These are phyloP conservation scores for Glarea lozoyensis DNA, from an alignment of 495 filamentous ascomycete species.

Conservation along the genomic window DNA sequence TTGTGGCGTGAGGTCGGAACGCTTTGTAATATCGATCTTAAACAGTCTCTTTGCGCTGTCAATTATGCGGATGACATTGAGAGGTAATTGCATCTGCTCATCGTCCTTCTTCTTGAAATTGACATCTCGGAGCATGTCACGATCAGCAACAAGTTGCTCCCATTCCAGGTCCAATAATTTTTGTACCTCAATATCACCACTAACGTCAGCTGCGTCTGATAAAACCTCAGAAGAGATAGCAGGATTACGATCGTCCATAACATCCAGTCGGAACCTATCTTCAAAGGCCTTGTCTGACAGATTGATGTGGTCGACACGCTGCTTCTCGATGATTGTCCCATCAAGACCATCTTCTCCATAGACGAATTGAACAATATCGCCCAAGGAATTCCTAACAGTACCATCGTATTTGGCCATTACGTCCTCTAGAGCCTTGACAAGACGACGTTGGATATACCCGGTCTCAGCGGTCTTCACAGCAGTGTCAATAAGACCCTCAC, in stretches of 20 bases:
- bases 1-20: slow-evolving; percentile 84
- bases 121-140: slow-evolving; percentile 62
- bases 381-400: slow-evolving; percentile 92
- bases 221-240: slow-evolving; percentile 65
- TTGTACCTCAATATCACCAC: slow-evolving; percentile 78
- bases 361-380: slow-evolving; percentile 94
- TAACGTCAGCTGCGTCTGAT: slow-evolving; percentile 80
- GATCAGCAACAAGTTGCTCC: slow-evolving; percentile 65
- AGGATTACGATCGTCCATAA: slow-evolving; percentile 65
- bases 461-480: slow-evolving; percentile 99
- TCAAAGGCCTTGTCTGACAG: slow-evolving; percentile 66
- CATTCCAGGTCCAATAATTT: slow-evolving; percentile 81
- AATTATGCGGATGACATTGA: slow-evolving; percentile 85
- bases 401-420: slow-evolving; percentile 97
- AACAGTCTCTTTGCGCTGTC: slow-evolving; percentile 84
- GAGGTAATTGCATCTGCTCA: slow-evolving; percentile 78
- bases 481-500: slow-evolving; percentile 98
- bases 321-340: slow-evolving; percentile 81
- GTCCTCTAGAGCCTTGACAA: slow-evolving; percentile 97
- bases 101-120: slow-evolving; percentile 48
- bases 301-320: slow-evolving; percentile 76
- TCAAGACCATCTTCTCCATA: slow-evolving; percentile 98
- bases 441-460: slow-evolving; percentile 95
- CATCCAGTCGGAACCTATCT: slow-evolving; percentile 78
- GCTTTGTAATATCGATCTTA: slow-evolving; percentile 71